A percentile compares a stretch with the other conserved stretches of the same genome.
These are phyloP conservation scores for Danielia oregonensis DNA, from an alignment of 805 yeast genomes.

Conservation along the genomic window DNA sequence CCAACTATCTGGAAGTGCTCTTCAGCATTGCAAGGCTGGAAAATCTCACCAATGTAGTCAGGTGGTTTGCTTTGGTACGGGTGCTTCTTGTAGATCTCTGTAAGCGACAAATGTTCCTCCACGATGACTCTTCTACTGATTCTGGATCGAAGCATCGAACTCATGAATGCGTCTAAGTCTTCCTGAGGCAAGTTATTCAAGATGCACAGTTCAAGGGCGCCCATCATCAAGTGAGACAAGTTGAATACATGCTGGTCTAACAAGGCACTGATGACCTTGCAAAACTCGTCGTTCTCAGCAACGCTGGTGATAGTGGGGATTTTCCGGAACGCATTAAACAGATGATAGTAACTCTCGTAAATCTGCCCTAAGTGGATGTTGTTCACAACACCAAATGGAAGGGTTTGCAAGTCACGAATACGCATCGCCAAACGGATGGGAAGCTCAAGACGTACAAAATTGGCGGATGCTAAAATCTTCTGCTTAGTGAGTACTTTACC, in stretches of 20 bases:
- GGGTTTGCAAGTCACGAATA: conserved; percentile 68
- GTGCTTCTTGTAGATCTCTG: conserved; percentile 54
- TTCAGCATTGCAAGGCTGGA: conserved; percentile 70
- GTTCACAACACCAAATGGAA: conserved; percentile 81
- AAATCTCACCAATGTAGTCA: conserved; percentile 71
- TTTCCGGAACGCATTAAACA: conserved; percentile 80
- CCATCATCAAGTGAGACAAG: conserved; percentile 88
- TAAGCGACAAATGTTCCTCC: conserved; percentile 83
- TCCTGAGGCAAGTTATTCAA: conserved; percentile 54
- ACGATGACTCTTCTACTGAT: conserved; percentile 86
- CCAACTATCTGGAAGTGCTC: conserved; percentile 60
- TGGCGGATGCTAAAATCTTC: conserved; percentile 78
- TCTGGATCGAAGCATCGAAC: conserved; percentile 76
- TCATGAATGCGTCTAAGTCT: conserved; percentile 69
- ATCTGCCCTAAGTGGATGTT: conserved; percentile 84
- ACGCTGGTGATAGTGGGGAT: conserved; percentile 63
- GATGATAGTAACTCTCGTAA: conserved; percentile 83
- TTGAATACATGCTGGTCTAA: conserved; percentile 78
- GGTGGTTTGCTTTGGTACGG: conserved; percentile 49
- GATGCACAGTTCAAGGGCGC: conserved; percentile 78
- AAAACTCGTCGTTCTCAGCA: conserved; percentile 73
- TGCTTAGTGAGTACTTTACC: conserved; percentile 75
- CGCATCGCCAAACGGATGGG: conserved; percentile 82
- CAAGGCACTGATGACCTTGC: conserved; percentile 57
- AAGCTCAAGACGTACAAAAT: conserved; percentile 81